A percentile compares a stretch with the other conserved stretches of the same genome.
Conservation (phyloP, 257 asterid genomes). For the Solanum infundibuliforme region DNA sequence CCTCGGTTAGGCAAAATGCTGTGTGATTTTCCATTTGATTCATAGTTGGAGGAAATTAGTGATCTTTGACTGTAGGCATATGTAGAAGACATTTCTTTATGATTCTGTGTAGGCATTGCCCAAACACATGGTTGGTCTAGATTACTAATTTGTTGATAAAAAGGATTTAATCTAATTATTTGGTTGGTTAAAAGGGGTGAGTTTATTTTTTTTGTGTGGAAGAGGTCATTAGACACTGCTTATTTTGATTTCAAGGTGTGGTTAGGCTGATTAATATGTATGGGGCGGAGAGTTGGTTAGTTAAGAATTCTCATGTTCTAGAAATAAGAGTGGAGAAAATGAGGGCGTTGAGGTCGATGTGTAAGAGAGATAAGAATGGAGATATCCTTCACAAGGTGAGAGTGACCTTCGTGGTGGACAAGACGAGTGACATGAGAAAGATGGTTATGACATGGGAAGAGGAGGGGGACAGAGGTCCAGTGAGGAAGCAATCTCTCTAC, state of each 20-base stretch:
- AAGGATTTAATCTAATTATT: neutral
- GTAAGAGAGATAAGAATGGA: neutral
- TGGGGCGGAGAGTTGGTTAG: neutral
- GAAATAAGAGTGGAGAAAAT: neutral
- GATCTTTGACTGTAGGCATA: neutral
- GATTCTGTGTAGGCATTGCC: neutral
- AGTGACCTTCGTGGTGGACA: neutral
- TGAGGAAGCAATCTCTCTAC: neutral
- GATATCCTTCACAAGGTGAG: neutral
- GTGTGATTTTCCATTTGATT: neutral
- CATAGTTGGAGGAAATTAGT: neutral
- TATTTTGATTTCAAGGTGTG: neutral
- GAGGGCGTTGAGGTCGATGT: neutral
- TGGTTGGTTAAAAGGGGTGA: neutral
- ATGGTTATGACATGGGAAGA: neutral
- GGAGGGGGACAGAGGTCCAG: no score
- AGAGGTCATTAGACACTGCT: neutral
- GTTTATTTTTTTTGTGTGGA: neutral
- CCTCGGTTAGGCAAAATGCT: neutral
- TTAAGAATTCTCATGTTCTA: neutral
- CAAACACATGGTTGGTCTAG: neutral
- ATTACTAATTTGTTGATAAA: neutral
- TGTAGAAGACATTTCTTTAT: neutral
- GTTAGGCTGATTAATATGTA: neutral
- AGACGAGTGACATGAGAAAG: neutral